Base-by-base conservation (phyloP, 1,139 yeast genomes). In the Pneumocystis canis region DNA sequence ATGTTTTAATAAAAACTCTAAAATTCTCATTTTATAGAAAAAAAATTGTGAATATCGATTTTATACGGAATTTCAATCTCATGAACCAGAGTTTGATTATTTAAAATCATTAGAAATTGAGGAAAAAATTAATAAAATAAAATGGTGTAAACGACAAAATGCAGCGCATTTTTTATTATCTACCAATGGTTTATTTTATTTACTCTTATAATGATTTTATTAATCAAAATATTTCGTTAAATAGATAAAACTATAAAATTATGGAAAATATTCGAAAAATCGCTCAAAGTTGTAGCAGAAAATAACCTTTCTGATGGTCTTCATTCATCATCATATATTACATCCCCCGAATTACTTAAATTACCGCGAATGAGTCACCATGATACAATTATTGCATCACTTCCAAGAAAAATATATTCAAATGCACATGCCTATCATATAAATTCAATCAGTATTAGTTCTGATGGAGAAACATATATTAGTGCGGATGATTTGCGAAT, bases 351-450 rank as follows among this genome's bases (percentile, higher is more conserved):
- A 28, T 39, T 77, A 66, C 80, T 92, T 69, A 84, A 84, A 70
- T 79, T 94, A 68, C 99, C 99, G 35, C 84, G 89, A 73, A 79
- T 89, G 76, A 85, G 95, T 35, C 79, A 88, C 65, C 98, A 92
- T 75, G 98, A 94, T 75, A 89, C 89, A 70, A 87, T 94, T 70
- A 87, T 92, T 65, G 94, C 95, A 54, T 97, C 98, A 0, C 88
- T 90, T 68, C 98, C 98, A 35, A 87, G 92, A 71, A 83, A 85
- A 70, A 85, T 90, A 65, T 94, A 87, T 74, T 84, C 95, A 61
- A 94, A 94, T 75, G 98, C 97, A 20, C 99, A 94, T 75, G 95
- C 98, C 57, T 94, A 94, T 76, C 98, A 94, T 75, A 92, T 94
- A 73, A 92, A 94, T 76, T 89, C 97, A 59, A 89, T 94, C 71